Base-by-base conservation (phyloP, 2,329 filamentous ascomycete genomes). In the Aspergillus fumigatiaffinis region DNA sequence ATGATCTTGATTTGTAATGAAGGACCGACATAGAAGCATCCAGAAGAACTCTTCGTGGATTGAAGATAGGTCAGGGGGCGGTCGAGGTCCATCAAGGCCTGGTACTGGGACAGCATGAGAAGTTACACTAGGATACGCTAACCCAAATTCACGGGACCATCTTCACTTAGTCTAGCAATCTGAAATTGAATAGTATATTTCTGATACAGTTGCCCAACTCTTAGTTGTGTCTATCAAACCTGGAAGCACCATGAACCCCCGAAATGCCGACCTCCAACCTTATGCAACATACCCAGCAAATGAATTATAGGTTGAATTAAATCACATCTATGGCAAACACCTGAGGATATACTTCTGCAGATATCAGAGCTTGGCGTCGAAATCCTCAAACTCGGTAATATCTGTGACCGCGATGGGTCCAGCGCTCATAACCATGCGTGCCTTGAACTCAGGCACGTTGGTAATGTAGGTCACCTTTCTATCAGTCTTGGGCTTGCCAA, bases 331-430 rank as follows among this genome's bases (percentile, higher is more conserved):
- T 47, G 5, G 8, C 21, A 46, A 23, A 46, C 21, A 47, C 5
- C 10, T 26, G 20, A 10, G 21, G 4, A 23, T 47, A 23, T 26
- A 4, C 9, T 23, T 14, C 21, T 25, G 20, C 35, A 46, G 28
- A 10, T 3, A 49, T 82, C 73, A 93, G 56, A 97, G 81, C 78
- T 97, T 97, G 14, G 90, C 78, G 61, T 90, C 91, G 58, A 87
- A 80, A 58, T 97, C 93, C 71, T 96, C 90, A 73, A 93, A 97
- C 68, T 92, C 89, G 60, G 82, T 88, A 55, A 97, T 74, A 63
- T 94, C 88, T 68, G 84, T 87, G 29, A 90, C 84, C 0, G 92
- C 84, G 60, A 82, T 82, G 1, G 92, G 85, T 0, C 90, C 93
- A 23, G 83, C 81, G 61, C 87, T 94, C 28, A 91, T 83, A 58